A percentile compares a stretch with the other conserved stretches of the same genome.
phyloP scores from a whole-genome alignment of 352 stramenopile species.

The Pythium guiyangense region DNA sequence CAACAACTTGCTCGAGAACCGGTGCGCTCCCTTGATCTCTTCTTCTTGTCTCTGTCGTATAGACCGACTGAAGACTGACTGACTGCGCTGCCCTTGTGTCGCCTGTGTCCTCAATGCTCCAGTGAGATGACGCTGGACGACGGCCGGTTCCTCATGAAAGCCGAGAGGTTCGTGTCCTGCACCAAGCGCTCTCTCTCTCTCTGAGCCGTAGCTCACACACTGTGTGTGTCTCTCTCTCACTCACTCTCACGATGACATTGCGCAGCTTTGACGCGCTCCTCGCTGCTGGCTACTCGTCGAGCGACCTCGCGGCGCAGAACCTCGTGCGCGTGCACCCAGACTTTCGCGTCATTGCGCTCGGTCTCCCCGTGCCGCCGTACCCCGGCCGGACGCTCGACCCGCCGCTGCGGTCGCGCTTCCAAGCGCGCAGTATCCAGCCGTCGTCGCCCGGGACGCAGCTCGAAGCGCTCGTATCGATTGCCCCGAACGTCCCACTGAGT shows the following conservation, averaged over 20 bases:
- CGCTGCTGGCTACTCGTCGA: constrained; percentile 39
- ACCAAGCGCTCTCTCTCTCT: too few relatives aligned
- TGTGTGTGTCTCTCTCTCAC: too few relatives aligned
- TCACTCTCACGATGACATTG: too few relatives aligned
- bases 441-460: constrained; percentile 61
- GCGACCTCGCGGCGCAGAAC: constrained; percentile 49
- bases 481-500: constrained; percentile 43
- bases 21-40: constrained; percentile 29
- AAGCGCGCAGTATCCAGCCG: constrained; percentile 64
- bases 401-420: constrained; percentile 83
- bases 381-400: constrained; percentile 81
- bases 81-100: neutral
- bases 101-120: neutral
- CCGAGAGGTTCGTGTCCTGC: constrained; percentile 39
- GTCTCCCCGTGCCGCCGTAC: constrained; percentile 83
- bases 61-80: too few relatives aligned
- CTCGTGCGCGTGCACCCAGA: constrained; percentile 85
- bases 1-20: constrained; percentile 97
- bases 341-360: constrained; percentile 93
- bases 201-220: too few relatives aligned
- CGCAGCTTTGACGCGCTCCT: constrained; percentile 61
- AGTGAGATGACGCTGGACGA: constrained; percentile 94
- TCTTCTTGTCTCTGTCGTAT: too few relatives aligned
- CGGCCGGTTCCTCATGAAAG: constrained; percentile 90
- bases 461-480: constrained; percentile 39